Conservation (phyloP, 495 filamentous ascomycete genomes). For the Neurospora terricola region DNA sequence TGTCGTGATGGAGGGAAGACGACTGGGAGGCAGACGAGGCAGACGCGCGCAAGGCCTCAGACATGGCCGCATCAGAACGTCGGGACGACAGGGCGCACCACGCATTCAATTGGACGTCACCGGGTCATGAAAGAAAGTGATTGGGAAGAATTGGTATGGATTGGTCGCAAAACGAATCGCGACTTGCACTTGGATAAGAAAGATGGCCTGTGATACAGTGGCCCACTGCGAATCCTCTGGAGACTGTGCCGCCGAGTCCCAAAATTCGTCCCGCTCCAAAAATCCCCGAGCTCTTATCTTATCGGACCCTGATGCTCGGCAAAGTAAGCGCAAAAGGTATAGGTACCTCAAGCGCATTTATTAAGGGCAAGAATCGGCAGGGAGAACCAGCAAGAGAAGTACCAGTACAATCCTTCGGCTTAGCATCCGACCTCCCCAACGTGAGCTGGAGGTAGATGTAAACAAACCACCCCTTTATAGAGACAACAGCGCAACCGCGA, state of each 20-base stretch:
- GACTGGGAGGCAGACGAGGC: conserved; percentile 11
- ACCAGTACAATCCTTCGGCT: neutral
- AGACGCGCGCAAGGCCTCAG: conserved; percentile 6
- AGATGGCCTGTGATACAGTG: neutral
- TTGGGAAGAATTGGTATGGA: neutral
- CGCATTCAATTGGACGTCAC: conserved; percentile 20
- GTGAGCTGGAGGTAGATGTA: neutral
- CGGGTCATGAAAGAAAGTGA: conserved; percentile 4
- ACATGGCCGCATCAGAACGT: conserved; percentile 24
- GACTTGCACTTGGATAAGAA: neutral
- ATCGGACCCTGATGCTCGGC: neutral
- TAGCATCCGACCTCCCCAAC: neutral
- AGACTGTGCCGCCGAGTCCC: neutral
- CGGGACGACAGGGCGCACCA: conserved; percentile 13
- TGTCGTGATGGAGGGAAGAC: neutral
- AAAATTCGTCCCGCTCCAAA: conserved; percentile 6
- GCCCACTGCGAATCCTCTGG: neutral
- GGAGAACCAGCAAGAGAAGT: no score
- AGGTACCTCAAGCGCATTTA: no score
- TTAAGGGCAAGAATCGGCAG: no score
- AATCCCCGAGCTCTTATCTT: conserved; percentile 2
- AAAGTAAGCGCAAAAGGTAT: no score
- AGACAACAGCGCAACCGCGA: neutral
- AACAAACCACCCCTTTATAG: neutral
- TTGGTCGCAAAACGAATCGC: neutral